These are phyloP conservation scores for Mortierella sp. DNA, from an alignment of 371 early-diverging fungal genomes.

Conservation along the genomic window DNA sequence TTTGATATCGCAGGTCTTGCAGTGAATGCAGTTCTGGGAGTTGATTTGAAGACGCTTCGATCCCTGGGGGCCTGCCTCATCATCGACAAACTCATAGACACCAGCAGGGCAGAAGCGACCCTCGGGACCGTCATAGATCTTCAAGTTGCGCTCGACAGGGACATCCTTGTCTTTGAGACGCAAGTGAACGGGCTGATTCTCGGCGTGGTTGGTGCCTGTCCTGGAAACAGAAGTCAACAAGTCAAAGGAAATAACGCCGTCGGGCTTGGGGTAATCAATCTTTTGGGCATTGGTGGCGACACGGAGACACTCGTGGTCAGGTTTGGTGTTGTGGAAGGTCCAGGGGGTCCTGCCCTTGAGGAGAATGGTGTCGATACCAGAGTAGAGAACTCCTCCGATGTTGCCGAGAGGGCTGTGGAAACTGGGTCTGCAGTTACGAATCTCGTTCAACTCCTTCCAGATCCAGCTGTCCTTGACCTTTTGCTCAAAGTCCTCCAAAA, in stretches of 20 bases:
- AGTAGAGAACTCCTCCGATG: slow-evolving; percentile 89
- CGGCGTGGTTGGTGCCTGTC: slow-evolving; percentile 96
- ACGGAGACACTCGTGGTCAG: slow-evolving; percentile 87
- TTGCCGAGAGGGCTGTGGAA: slow-evolving; percentile 94
- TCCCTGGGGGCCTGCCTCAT: slow-evolving; percentile 84
- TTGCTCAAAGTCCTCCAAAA: slow-evolving; percentile 85
- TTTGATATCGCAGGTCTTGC: slow-evolving; percentile 99
- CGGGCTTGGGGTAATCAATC: slow-evolving; percentile 98
- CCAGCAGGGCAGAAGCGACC: slow-evolving; percentile 98
- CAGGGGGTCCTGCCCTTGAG: slow-evolving; percentile 94
- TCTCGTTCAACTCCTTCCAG: slow-evolving; percentile 92
- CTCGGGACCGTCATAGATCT: slow-evolving; percentile 97
- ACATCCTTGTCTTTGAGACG: slow-evolving; percentile 78
- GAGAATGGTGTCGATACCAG: slow-evolving; percentile 92
- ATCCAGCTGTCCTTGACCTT: slow-evolving; percentile 92
- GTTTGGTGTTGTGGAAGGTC: slow-evolving; percentile 92
- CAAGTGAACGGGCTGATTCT: slow-evolving; percentile 97
- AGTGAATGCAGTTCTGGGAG: slow-evolving; percentile 98
- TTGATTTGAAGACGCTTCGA: slow-evolving; percentile 97
- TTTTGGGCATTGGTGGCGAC: slow-evolving; percentile 81
- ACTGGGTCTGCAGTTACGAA: slow-evolving; percentile 95
- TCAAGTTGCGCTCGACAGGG: slow-evolving; percentile 88
- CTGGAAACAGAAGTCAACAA: slow-evolving; percentile 93
- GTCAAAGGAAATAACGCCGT: slow-evolving; percentile 95
- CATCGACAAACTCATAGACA: slow-evolving; percentile 98